Base-by-base conservation (phyloP, 805 yeast species). In the Candida nonsorbophila region DNA sequence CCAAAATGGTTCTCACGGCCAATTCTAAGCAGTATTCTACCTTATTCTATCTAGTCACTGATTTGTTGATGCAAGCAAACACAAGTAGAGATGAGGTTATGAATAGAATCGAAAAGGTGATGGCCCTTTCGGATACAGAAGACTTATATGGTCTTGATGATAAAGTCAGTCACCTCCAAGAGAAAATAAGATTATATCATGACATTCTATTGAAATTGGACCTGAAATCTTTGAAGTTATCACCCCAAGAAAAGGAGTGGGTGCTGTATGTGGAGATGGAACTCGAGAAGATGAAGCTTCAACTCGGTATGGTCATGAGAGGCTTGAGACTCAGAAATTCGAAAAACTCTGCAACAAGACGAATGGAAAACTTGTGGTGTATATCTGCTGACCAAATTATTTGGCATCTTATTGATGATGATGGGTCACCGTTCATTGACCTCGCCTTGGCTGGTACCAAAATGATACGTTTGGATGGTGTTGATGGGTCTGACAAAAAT, bases 401-500 rank as follows among this genome's bases (percentile, higher is more conserved):
- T 23, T 62, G 86, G 53, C 90, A 83, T 45, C 60, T 88, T 49
- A 58, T 86, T 34, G 76, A 74, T 32, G 74, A 72, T 7, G 53
- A 69, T 6, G 58, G 83, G 14, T 47, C 61, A 10, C 84, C 90
- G 7, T 77, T 88, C 42, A 51, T 85, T 29, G 90, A 82, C 41
- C 60, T 86, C 32, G 77, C 80, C 0, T 47, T 88, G 9, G 78
- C 79, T 1, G 67, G 72, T 18, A 71, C 83, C 3, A 61, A 60
- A 16, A 84, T 79, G 53, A 59, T 72, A 25, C 62, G 94, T 30
- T 46, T 79, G 4, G 84, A 79, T 26, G 64, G 76, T 8, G 54
- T 75, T 1, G 83, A 77, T 46, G 83, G 87, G 2, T 74, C 84
- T 15, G 80, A 83, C 37, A 52, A 65, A 12, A 86, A 85, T 45